Evolutionary conservation across 2,329 filamentous ascomycete genomes (phyloP).

Genomic region (Apiospora saccharicola): DNA sequence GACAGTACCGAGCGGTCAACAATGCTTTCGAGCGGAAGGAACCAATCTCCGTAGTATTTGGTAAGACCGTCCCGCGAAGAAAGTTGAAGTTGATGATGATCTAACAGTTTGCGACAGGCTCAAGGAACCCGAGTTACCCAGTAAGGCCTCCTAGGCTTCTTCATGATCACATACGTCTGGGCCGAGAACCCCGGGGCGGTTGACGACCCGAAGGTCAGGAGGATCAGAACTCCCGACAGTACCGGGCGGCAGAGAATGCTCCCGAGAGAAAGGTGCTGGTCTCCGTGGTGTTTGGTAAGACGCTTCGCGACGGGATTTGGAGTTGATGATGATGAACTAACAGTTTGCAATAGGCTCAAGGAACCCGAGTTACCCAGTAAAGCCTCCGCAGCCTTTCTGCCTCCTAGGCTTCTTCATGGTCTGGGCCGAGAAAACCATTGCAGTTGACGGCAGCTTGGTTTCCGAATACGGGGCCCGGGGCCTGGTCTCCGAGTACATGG

Average conservation of each 20-base stretch:
- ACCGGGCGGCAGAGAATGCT: too few relatives aligned
- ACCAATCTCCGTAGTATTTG: background rate
- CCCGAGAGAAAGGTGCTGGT: too few relatives aligned
- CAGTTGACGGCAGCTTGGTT: conserved; percentile 37
- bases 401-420: conserved; percentile 75
- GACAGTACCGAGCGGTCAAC: too few relatives aligned
- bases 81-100: background rate
- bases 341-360: conserved; percentile 17
- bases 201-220: conserved; percentile 35
- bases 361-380: conserved; percentile 38
- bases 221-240: too few relatives aligned
- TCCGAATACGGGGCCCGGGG: too few relatives aligned
- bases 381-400: conserved; percentile 65
- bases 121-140: conserved; percentile 23
- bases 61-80: background rate
- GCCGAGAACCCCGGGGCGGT: conserved; percentile 54
- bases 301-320: background rate
- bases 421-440: conserved; percentile 65
- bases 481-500: conserved; percentile 51
- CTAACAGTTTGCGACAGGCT: conserved; percentile 16
- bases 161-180: conserved; percentile 75
- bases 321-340: background rate
- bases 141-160: conserved; percentile 68
- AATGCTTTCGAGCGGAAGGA: too few relatives aligned
- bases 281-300: background rate